Evolutionary conservation across 192 early-diverging fungal species (phyloP).

Genomic region (Linnemannia schmuckeri): DNA sequence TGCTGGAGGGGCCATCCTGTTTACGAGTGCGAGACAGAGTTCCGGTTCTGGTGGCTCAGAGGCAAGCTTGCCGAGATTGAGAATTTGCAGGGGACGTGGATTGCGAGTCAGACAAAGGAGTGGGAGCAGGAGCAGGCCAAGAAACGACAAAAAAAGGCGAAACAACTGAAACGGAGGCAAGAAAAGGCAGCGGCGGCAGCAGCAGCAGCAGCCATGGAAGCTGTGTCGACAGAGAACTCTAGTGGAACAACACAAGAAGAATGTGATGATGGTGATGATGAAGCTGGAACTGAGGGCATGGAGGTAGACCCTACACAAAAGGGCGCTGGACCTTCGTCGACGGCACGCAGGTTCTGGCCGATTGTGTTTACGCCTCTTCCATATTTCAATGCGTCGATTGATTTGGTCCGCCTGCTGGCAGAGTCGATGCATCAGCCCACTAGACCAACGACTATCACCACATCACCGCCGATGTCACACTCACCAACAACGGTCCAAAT

Average conservation of each 20-base stretch:
- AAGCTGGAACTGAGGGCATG: constrained; percentile 39
- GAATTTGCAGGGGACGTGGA: constrained; percentile 38
- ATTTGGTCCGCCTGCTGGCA: constrained; percentile 43
- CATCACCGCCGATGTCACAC: background rate
- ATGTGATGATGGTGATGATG: constrained; percentile 41
- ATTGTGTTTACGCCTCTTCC: constrained; percentile 49
- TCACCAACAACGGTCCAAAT: background rate
- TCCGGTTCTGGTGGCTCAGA: constrained; percentile 67
- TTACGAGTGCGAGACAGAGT: constrained; percentile 73
- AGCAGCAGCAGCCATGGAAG: constrained; percentile 17
- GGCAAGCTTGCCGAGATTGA: constrained; percentile 65
- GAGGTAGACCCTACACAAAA: constrained; percentile 14
- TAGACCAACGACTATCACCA: background rate
- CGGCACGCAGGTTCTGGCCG: constrained; percentile 31
- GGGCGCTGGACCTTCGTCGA: background rate
- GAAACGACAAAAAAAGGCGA: constrained; percentile 29
- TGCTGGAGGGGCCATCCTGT: constrained; percentile 74
- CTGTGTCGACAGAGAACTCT: background rate
- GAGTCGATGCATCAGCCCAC: constrained; percentile 43
- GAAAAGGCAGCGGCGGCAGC: constrained; percentile 32
- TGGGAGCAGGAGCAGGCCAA: constrained; percentile 37
- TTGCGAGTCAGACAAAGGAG: constrained; percentile 36
- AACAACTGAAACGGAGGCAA: constrained; percentile 25
- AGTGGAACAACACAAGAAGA: constrained; percentile 14
- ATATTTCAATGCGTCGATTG: constrained; percentile 51